A percentile compares a stretch with the other conserved stretches of the same genome.
phyloP scores from a whole-genome alignment of 257 asterid genomes.

The Solanum ossicruentum region DNA sequence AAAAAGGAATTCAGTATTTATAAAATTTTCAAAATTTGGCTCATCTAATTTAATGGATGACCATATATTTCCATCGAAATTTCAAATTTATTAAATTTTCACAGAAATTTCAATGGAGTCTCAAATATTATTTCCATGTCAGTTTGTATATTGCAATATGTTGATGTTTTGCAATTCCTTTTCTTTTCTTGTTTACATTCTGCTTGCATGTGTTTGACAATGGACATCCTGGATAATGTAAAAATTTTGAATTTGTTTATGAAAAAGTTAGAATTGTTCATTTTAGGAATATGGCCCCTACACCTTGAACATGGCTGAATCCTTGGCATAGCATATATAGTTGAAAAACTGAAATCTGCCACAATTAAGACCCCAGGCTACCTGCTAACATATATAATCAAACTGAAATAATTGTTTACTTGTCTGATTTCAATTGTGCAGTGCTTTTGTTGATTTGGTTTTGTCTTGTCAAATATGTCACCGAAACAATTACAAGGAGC shows the following conservation, averaged over 20 bases:
- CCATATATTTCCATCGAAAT: neutral
- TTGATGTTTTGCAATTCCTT: neutral
- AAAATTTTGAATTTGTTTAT: neutral
- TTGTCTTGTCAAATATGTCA: conserved; percentile 15
- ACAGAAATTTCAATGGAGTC: neutral
- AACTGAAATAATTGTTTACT: no score
- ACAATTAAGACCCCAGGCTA: no score
- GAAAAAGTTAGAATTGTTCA: neutral
- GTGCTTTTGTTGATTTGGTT: neutral
- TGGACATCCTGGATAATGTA: neutral
- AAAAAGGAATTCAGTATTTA: neutral
- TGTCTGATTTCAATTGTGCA: neutral
- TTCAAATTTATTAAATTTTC: neutral
- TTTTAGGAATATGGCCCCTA: no score
- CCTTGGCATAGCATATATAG: no score
- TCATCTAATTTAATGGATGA: neutral
- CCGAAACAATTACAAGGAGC: conserved; percentile 6
- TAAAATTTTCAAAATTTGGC: neutral
- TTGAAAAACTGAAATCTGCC: no score
- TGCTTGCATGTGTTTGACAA: neutral
- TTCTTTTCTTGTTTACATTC: neutral
- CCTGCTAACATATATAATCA: no score
- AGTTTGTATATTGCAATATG: neutral
- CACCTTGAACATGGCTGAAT: no score
- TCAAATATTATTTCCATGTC: neutral